Conservation (phyloP, 1,284 basidiomycete genomes). For the Lentinula novae-zelandiae region DNA sequence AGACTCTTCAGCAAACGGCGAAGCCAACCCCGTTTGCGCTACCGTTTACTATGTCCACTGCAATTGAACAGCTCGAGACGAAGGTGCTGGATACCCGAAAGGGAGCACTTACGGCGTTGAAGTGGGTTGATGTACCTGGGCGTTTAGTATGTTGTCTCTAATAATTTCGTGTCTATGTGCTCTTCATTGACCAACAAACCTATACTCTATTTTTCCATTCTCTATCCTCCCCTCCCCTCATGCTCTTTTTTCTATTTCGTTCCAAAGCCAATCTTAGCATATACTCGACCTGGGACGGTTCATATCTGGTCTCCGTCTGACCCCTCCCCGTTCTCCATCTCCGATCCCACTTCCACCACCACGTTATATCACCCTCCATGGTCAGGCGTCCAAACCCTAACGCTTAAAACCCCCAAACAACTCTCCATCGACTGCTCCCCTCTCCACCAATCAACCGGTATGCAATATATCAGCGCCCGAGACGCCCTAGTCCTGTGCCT, state of each 20-base stretch:
- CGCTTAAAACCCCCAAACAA: constrained; percentile 38
- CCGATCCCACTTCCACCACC: background rate
- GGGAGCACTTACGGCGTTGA: constrained; percentile 45
- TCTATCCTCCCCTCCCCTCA: constrained; percentile 21
- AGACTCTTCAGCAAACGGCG: constrained; percentile 32
- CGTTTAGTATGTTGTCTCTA: constrained; percentile 37
- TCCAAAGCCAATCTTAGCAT: constrained; percentile 54
- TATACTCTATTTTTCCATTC: too few species aligned
- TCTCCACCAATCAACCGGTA: constrained; percentile 52
- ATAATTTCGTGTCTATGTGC: constrained; percentile 22
- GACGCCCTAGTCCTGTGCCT: constrained; percentile 57
- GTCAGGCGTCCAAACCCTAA: constrained; percentile 42
- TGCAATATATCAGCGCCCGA: constrained; percentile 43
- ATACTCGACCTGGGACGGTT: constrained; percentile 55
- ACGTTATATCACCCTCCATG: constrained; percentile 26
- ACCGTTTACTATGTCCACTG: constrained; percentile 30
- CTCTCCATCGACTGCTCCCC: constrained; percentile 55
- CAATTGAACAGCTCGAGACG: constrained; percentile 26
- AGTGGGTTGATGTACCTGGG: constrained; percentile 45
- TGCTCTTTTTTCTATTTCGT: background rate
- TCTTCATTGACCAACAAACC: too few species aligned
- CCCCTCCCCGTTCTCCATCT: constrained; percentile 17
- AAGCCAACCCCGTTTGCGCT: constrained; percentile 24
- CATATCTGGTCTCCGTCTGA: constrained; percentile 42
- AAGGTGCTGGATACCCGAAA: constrained; percentile 34